Evolutionary conservation across 495 filamentous ascomycete species (phyloP), one percentile per base, ranked within the genome.

Genomic region (Xylaria palmicola): DNA sequence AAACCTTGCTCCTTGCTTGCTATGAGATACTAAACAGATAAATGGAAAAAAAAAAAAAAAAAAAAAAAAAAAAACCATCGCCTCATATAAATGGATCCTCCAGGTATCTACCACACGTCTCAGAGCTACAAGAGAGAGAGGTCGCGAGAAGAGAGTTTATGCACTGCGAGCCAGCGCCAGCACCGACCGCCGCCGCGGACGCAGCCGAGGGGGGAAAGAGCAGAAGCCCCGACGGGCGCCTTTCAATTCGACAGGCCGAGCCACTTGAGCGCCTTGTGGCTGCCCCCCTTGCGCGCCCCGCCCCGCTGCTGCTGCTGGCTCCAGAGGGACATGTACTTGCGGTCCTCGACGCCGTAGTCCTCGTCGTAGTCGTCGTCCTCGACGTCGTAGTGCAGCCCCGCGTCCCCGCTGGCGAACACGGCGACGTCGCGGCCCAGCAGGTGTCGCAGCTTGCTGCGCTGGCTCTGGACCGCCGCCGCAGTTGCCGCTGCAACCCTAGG

Each of bases 301-400:
- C 48, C 15, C 24, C 55, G 60, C 17, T 60, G 49, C n/a, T 22
- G 41, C 60, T 57, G 60, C 17, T 60, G 49, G 22, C 30, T 50
- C 60, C 68, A 75, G 30, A 73, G 62, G 15, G 73, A 70, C 67
- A 75, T 74, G 22, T 74, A 72, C 49, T 72, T 69, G 4, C 72
- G 66, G 32, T 70, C 72, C 48, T 74, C 73, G 15, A 57, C 59
- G n/a, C 63, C 60, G 47, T 70, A 67, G 19, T 65, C 55, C 22
- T 62, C 62, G 13, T 69, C 67, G 1, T 70, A 69, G n/a, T 58
- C 65, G 12, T 69, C 66, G 10, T 64, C 66, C 27, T 59, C 64
- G 41, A 58, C 34, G n/a, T 66, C 67, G 32, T 49, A 62, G 20
- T 62, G 62, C 9, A 20, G n/a, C 45, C 56, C 8, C 10, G 22